Evolutionary conservation across 2,329 filamentous ascomycete species (phyloP).

Genomic region (Colletotrichum sp.): DNA sequence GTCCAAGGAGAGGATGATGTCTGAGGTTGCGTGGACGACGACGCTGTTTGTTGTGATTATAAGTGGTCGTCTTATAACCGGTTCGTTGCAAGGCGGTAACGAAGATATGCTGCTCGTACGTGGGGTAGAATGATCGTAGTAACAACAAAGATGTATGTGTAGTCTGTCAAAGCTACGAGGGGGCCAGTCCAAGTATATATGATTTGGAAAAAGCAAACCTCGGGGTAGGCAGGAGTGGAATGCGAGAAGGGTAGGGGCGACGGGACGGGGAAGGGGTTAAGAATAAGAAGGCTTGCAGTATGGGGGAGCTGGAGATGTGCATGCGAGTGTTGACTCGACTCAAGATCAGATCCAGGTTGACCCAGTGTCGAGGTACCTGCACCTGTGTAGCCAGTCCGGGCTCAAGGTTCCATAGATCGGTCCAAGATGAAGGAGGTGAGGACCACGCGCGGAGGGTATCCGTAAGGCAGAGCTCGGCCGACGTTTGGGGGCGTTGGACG

Average conservation of each 20-base stretch:
- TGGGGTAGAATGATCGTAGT: neutral
- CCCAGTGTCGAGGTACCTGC: constrained; percentile 13
- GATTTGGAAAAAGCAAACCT: neutral
- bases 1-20: neutral
- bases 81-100: neutral
- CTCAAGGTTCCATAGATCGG: constrained; percentile 9
- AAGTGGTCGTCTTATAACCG: constrained; percentile 4
- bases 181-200: neutral
- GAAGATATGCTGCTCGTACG: neutral
- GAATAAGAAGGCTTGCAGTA: constrained; percentile 6
- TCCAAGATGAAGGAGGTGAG: neutral
- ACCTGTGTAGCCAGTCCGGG: neutral
- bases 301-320: neutral
- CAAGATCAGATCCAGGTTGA: constrained; percentile 14
- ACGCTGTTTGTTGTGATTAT: constrained; percentile 10
- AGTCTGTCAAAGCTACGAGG: neutral
- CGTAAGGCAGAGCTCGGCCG: constrained; percentile 13
- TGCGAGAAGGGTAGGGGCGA: neutral
- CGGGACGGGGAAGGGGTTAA: constrained; percentile 1
- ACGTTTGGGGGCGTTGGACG: neutral
- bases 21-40: neutral
- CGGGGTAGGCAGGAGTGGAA: neutral
- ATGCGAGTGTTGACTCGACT: constrained; percentile 16
- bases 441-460: constrained; percentile 9
- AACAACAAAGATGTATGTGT: neutral